Base-by-base conservation (phyloP, 495 filamentous ascomycete genomes). In the Parmelia sp. region DNA sequence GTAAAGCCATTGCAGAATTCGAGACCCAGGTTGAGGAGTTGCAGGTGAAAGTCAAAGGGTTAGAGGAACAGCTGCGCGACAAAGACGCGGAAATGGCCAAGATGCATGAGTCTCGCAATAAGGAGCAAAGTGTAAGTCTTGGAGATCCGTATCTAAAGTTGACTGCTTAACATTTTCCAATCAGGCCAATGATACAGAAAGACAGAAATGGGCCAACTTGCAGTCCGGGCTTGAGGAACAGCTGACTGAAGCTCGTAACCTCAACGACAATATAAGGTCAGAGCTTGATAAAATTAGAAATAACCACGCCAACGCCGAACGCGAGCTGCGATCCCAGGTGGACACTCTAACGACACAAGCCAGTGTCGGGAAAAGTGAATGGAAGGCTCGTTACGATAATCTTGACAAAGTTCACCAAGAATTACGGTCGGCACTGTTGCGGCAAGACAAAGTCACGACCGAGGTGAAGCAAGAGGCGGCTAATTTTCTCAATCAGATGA, bases 401-500 rank as follows among this genome's bases (percentile, higher is more conserved):
- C 75, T 94, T 42, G 83, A 88, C 68, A 80, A 77, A 55, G 86
- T 90, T 68, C 88, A 96, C 68, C 77, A 88, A 64, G 84, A 84
- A 47, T 78, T 97, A 39, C 87, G 92, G 69, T 71, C 65, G 58
- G 83, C 91, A 29, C 73, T 96, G 39, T 78, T 78, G 61, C 83
- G 90, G 63, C 91, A 95, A 70, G 87, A 88, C 62, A 82, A 88
- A 57, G 82, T 96, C n/a, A 96, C 92, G 0, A 88, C 92, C 62
- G 90, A 96, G 71, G 94, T 97, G 40, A 84, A 90, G 27, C 84
- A 82, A 42, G 90, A 96, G 76, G 92, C 95, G 0, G 85, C 90
- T 60, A 82, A 86, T 57, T 96, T 91, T 72, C 77, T 98, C 21
- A 82, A 82, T 65, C 92, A 98, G 74, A 97, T 97, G 95, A 88